Percentiles rank a stretch among this genome's conserved stretches.
phyloP scores from a whole-genome alignment of 768 basidiomycete genomes.

The Suillus subluteus region DNA sequence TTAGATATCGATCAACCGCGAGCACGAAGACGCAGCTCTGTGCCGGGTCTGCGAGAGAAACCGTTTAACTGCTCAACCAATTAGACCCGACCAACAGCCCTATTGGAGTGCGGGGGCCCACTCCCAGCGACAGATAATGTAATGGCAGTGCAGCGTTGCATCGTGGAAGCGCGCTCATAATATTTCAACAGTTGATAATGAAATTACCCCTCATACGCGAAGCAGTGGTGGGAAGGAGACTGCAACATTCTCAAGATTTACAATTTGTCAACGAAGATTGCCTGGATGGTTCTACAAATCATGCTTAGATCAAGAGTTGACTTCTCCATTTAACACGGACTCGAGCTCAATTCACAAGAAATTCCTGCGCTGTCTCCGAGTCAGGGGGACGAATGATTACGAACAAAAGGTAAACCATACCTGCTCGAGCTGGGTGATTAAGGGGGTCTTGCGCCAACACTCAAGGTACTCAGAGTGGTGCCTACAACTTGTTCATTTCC shows the following conservation, averaged over 20 bases:
- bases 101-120: too few relatives aligned
- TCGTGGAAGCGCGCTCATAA: too few relatives aligned
- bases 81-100: not conserved
- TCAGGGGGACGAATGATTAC: not conserved
- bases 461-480: constrained; percentile 26
- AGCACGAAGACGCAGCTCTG: not conserved
- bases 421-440: constrained; percentile 11
- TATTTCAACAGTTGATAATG: not conserved
- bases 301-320: not conserved
- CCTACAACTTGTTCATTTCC: constrained; percentile 27
- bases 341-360: not conserved
- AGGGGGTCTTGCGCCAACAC: constrained; percentile 29
- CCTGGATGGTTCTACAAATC: not conserved
- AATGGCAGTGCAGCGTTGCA: too few relatives aligned
- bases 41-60: not conserved
- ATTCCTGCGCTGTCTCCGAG: not conserved
- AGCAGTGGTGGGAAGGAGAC: not conserved
- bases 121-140: too few relatives aligned
- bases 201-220: not conserved
- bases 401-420: constrained; percentile 1
- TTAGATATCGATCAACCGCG: not conserved
- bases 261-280: too few relatives aligned
- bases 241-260: not conserved
- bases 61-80: not conserved
- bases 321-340: not conserved